A percentile compares a stretch with the other conserved stretches of the same genome.
Evolutionary conservation across 768 basidiomycete species (phyloP).

Genomic region (Xerocomellus chrysenteron): DNA sequence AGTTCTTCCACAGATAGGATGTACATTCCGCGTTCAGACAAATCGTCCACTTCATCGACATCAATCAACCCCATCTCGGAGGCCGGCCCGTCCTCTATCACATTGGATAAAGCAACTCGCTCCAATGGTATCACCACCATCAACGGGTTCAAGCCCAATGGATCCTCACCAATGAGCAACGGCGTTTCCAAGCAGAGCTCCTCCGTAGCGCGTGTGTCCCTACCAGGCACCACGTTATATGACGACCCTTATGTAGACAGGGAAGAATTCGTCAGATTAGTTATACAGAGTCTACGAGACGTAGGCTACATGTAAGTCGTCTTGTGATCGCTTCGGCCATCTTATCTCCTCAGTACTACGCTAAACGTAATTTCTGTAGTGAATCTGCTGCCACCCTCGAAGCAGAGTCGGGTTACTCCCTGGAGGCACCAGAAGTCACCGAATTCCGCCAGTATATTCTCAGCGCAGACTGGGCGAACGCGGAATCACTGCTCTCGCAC

Average conservation of each 20-base stretch:
- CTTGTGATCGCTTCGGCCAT: constrained; percentile 5
- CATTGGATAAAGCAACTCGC: constrained; percentile 32
- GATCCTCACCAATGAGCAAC: constrained; percentile 45
- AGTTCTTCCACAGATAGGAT: constrained; percentile 41
- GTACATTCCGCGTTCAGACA: constrained; percentile 54
- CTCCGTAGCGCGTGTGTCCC: constrained; percentile 56
- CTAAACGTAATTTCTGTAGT: constrained; percentile 41
- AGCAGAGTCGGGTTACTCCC: constrained; percentile 87
- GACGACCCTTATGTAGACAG: constrained; percentile 78
- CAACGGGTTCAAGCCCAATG: constrained; percentile 39
- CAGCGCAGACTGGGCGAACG: constrained; percentile 77
- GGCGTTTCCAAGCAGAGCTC: constrained; percentile 49
- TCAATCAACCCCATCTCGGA: constrained; percentile 43
- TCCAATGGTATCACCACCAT: constrained; percentile 42
- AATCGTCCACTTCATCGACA: constrained; percentile 42
- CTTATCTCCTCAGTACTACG: constrained; percentile 4
- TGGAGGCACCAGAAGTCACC: constrained; percentile 76
- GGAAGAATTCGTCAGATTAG: constrained; percentile 87
- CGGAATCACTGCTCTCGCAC: constrained; percentile 64
- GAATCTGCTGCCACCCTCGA: constrained; percentile 88
- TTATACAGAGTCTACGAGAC: constrained; percentile 87
- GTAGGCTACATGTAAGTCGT: constrained; percentile 70
- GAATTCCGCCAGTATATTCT: constrained; percentile 80
- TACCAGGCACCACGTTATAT: constrained; percentile 74
- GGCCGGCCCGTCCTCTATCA: constrained; percentile 54